Base-by-base conservation (phyloP, 2,329 filamentous ascomycete genomes). In the Claviceps maximensis region DNA sequence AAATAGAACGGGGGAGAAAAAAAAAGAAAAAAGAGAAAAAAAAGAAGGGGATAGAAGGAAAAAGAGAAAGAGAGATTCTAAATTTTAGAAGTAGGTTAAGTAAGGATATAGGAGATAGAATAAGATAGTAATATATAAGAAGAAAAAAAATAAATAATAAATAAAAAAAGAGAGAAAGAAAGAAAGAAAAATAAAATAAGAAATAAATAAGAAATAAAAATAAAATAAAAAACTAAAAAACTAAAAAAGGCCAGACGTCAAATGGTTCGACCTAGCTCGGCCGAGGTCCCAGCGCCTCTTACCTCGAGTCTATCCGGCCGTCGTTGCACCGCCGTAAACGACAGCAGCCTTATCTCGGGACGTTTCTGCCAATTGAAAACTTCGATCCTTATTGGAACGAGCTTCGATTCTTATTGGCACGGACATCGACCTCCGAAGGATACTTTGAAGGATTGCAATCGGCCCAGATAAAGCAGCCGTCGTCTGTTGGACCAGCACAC, bases 341-440 rank as follows among this genome's bases (percentile, higher is more conserved):
- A 46, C 27, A 44, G 23, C 45, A 52, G 31, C 45, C 51, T 48
- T 52, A 52, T 52, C 51, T 52, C 45, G 36, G 44, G 25, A 40
- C 27, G 5, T 31, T 41, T 44, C 10, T 42, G 40, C 40, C 19
- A 42, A 21, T 10, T 13, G 8, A n/a, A 21, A 19, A 19, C 40
- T 21, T 19, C 41, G 19, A 21, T 21, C 40, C 21, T 19, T 19
- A 9, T 10, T 6, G 19, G 9, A 19, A n/a, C n/a, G n/a, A 19
- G 10, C 40, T 21, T 19, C 41, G 19, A 21, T 21, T 19, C 21
- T 19, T 19, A 9, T 10, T 6, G 19, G 9, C 8, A n/a, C n/a
- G 27, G 5, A 33, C 5, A 33, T 33, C 9, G 2, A 7, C 9
- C 10, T 40, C 13, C 31, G 31, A 40, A 38, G 29, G 25, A 23